Evolutionary conservation across 2,329 filamentous ascomycete species (phyloP), one percentile per base, ranked within the genome.

Genomic region (Fusarium circinatum): DNA sequence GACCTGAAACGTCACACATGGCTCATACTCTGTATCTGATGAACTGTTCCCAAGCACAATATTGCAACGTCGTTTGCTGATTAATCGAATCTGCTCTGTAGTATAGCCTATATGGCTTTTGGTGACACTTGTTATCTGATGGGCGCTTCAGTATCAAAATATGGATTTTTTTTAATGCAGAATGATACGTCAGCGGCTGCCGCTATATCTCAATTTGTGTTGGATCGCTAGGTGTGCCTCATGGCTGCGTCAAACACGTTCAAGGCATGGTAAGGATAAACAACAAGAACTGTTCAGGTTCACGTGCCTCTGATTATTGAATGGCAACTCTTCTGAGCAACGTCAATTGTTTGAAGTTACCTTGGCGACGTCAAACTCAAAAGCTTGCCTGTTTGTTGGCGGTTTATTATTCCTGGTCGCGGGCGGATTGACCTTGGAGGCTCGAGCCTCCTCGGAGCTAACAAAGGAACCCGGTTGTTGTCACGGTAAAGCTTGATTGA

Each of bases 121-220:
- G 24, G 24, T 22, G n/a, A 28, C 11, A 54, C 11, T 38, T 28
- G 26, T 39, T 39, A 39, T 60, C 39, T 52, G 47, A 48, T 47
- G 30, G 42, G 52, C 51, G 28, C 34, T 62, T 48, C n/a, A 49
- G 36, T 34, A 38, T 48, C 49, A 26, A 41, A 62, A 66, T 52
- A 56, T 30, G 24, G 17, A 39, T 48, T 66, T 44, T 44, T 48
- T 44, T 48, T 36, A 55, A 71, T 36, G 56, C 47, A 56, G 65
- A 24, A 63, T 58, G 15, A 52, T 56, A 74, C 71, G 70, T 74
- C 71, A 73, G 70, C 38, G 70, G 71, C 71, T 68, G 52, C 44
- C 41, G 41, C 66, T 71, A 63, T 38, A 38, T 42, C 44, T 41
- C 26, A 41, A 49, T 63, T 18, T 32, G 65, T 74, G 52, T 26